phyloP scores from a whole-genome alignment of 1,284 basidiomycete species.

The Tausonia pullulans region DNA sequence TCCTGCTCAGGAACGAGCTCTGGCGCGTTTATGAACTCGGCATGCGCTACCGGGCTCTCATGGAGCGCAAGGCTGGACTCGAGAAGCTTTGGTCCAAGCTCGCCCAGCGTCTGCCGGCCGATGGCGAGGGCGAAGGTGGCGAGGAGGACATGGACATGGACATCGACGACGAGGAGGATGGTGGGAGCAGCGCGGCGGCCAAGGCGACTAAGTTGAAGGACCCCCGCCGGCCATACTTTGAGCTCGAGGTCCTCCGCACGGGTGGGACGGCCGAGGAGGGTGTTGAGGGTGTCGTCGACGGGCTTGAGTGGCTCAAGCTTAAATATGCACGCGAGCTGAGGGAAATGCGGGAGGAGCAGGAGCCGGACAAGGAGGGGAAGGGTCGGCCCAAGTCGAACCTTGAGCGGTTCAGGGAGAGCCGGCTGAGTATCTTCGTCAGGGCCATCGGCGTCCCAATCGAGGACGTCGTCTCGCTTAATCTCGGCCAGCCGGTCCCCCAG shows the following conservation, averaged over 20 bases:
- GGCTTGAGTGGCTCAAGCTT: constrained; percentile 81
- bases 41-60: constrained; percentile 71
- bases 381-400: constrained; percentile 28
- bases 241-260: constrained; percentile 21
- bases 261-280: constrained; percentile 31
- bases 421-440: constrained; percentile 40
- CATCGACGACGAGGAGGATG: constrained; percentile 41
- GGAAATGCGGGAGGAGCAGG: constrained; percentile 53
- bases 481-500: constrained; percentile 45
- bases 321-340: constrained; percentile 52
- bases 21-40: constrained; percentile 81
- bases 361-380: constrained; percentile 19
- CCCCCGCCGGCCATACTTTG: constrained; percentile 22
- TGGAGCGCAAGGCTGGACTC: constrained; percentile 58
- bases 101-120: constrained; percentile 37
- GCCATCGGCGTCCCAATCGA: constrained; percentile 70
- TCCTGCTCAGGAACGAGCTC: constrained; percentile 72
- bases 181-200: neutral
- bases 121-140: constrained; percentile 51
- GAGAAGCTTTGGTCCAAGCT: constrained; percentile 48
- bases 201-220: constrained; percentile 25
- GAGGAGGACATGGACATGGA: constrained; percentile 54
- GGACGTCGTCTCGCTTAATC: constrained; percentile 63
- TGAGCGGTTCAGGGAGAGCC: constrained; percentile 54
- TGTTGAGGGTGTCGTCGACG: constrained; percentile 83